Evolutionary conservation across 2,329 filamentous ascomycete species (phyloP), one percentile per base, ranked within the genome.

Genomic region (Stagonosporopsis chrysanthemi): DNA sequence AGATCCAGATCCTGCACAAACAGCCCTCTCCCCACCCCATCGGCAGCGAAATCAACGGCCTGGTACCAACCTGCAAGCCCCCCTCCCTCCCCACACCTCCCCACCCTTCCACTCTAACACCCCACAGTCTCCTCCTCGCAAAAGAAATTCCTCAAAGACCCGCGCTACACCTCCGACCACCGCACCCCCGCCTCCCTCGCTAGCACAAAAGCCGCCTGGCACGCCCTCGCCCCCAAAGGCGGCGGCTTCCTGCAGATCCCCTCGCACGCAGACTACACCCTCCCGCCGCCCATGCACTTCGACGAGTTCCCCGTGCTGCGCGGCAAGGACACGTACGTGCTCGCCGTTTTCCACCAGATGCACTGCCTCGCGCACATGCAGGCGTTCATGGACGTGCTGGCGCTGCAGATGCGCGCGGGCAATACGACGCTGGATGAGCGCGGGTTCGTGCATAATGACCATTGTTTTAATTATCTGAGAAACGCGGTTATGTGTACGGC

Each of bases 401-500:
- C 61, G 19, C 39, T 67, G 53, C 51, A 66, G 46, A 57, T 66
- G 24, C 63, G 62, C 4, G 62, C 60, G 19, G 58, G 51, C 7
- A 64, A 67, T 26, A 44, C 29, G 4, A 48, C 48, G n/a, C 26
- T 66, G 1, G 55, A 64, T 9, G 66, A 72, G 31, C 52, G 58
- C 6, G 40, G 54, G 28, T 45, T 70, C n/a, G 49, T 49, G 38
- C 69, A 72, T 28, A 70, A 68, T 33, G 67, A 70, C 33, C 69
- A 72, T 36, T 72, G 69, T 47, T 65, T 71, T 44, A 65, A 70
- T 33, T 72, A 72, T 41, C 28, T 72, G 28, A 51, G 67, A 26
- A 68, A 69, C 40, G 63, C 67, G 9, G 44, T 71, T 12, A 61
- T 69, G 61, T 72, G 68, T 33, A 54, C 43, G 28, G 68, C 65